Conservation (phyloP, 2,329 filamentous ascomycete genomes). For the Tolypocladium amazonense region DNA sequence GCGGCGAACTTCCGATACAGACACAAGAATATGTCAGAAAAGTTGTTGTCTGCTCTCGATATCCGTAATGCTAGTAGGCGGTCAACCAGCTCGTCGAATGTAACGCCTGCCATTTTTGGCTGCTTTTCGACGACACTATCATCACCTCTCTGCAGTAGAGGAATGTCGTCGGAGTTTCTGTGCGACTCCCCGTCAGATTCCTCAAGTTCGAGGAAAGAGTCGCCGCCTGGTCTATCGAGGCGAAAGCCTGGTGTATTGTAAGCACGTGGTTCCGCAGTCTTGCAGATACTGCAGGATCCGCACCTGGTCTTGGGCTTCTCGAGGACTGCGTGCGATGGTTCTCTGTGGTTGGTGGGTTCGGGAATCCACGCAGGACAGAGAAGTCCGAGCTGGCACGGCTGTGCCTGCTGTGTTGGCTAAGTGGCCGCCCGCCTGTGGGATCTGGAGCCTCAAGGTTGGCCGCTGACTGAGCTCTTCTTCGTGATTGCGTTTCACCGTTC, state of each 20-base stretch:
- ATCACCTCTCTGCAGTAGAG: conserved; percentile 55
- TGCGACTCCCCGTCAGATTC: conserved; percentile 60
- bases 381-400: conserved; percentile 63
- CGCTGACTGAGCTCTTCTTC: conserved; percentile 50
- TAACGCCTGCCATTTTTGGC: conserved; percentile 40
- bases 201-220: conserved; percentile 56
- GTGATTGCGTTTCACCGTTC: conserved; percentile 30
- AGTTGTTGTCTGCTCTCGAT: conserved; percentile 82
- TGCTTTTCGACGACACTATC: conserved; percentile 45
- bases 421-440: conserved; percentile 35
- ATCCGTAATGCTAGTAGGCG: conserved; percentile 74
- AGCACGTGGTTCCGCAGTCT: conserved; percentile 26
- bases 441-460: conserved; percentile 50
- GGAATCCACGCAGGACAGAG: conserved; percentile 45
- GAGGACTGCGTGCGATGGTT: conserved; percentile 18
- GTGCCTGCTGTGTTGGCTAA: conserved; percentile 54
- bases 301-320: conserved; percentile 20
- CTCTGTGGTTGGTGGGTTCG: conserved; percentile 33
- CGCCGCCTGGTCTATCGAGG: conserved; percentile 34
- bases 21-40: conserved; percentile 79
- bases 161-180: conserved; percentile 55
- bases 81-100: conserved; percentile 69
- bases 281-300: conserved; percentile 3
- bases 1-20: conserved; percentile 90
- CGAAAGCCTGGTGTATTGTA: conserved; percentile 41